Evolutionary conservation across 2,329 filamentous ascomycete genomes (phyloP).

Genomic region (Fusarium pilosicola): DNA sequence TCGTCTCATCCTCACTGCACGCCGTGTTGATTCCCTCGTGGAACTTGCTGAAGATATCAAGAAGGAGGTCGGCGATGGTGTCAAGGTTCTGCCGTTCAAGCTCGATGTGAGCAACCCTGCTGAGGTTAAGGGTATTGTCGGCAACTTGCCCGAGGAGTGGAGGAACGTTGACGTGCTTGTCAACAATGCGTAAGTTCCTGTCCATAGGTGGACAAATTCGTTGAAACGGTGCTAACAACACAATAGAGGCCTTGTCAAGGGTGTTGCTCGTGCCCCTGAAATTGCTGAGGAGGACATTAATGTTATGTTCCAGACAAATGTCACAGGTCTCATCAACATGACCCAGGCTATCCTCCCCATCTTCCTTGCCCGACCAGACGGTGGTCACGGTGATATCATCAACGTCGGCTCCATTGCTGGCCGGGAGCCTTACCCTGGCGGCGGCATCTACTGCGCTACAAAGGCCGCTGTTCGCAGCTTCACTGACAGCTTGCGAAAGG

Average conservation of each 20-base stretch:
- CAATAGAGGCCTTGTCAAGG: constrained; percentile 84
- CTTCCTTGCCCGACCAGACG: constrained; percentile 79
- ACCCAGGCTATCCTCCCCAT: constrained; percentile 89
- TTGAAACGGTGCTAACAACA: constrained; percentile 8
- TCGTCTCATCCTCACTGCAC: constrained; percentile 88
- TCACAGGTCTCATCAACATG: constrained; percentile 94
- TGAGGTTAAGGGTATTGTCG: constrained; percentile 78
- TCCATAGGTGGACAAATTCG: background rate
- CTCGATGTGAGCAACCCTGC: constrained; percentile 86
- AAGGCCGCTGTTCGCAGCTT: constrained; percentile 90
- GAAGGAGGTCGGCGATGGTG: constrained; percentile 79
- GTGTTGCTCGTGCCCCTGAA: constrained; percentile 84
- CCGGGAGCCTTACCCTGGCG: constrained; percentile 84
- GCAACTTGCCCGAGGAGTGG: constrained; percentile 80
- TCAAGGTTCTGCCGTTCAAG: constrained; percentile 84
- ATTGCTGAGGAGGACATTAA: constrained; percentile 86
- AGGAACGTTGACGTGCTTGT: constrained; percentile 87
- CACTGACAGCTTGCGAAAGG: constrained; percentile 82
- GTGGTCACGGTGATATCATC: constrained; percentile 91
- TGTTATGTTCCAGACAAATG: constrained; percentile 91
- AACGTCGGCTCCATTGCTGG: constrained; percentile 92
- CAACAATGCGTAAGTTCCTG: constrained; percentile 85
- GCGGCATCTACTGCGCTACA: constrained; percentile 91
- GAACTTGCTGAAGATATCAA: constrained; percentile 80
- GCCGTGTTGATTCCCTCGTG: constrained; percentile 80